phyloP scores from a whole-genome alignment of 1,284 basidiomycete species.

The Hymenochaete sp. region DNA sequence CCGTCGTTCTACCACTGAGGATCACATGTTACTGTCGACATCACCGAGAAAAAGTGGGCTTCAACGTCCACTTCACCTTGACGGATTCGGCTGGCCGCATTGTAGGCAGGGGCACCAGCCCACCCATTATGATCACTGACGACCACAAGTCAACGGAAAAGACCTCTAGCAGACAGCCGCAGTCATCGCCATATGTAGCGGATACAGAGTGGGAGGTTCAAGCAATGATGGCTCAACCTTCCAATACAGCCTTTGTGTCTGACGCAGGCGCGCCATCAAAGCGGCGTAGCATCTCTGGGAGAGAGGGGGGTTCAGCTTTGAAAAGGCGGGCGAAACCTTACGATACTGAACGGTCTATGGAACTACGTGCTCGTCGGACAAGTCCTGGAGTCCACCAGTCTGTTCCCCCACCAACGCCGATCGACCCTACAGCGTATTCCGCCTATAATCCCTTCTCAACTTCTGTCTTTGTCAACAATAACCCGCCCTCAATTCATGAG shows the following conservation, averaged over 20 bases:
- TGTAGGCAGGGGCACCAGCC: constrained; percentile 77
- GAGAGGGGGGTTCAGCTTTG: constrained; percentile 18
- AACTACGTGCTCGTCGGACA: not conserved
- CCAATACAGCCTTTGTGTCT: constrained; percentile 27
- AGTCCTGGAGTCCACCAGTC: too few species aligned
- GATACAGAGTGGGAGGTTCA: constrained; percentile 21
- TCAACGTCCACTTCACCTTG: constrained; percentile 88
- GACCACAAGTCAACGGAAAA: constrained; percentile 82
- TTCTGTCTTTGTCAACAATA: constrained; percentile 9
- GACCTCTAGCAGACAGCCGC: constrained; percentile 24
- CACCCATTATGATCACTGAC: constrained; percentile 98
- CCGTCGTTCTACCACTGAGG: constrained; percentile 83
- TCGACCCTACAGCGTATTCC: constrained; percentile 3
- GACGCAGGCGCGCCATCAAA: constrained; percentile 33
- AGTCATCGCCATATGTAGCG: constrained; percentile 19
- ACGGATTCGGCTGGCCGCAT: constrained; percentile 74
- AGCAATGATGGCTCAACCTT: constrained; percentile 20
- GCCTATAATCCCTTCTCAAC: constrained; percentile 8
- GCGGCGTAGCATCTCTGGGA: constrained; percentile 32
- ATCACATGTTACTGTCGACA: constrained; percentile 99
- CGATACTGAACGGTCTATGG: constrained; percentile 27
- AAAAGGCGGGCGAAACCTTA: constrained; percentile 55
- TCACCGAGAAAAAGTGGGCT: constrained; percentile 95
- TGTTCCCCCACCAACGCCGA: not conserved
- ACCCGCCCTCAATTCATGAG: constrained; percentile 5